Base-by-base conservation (phyloP, 345 rosid species). In the Combretum micranthum region DNA sequence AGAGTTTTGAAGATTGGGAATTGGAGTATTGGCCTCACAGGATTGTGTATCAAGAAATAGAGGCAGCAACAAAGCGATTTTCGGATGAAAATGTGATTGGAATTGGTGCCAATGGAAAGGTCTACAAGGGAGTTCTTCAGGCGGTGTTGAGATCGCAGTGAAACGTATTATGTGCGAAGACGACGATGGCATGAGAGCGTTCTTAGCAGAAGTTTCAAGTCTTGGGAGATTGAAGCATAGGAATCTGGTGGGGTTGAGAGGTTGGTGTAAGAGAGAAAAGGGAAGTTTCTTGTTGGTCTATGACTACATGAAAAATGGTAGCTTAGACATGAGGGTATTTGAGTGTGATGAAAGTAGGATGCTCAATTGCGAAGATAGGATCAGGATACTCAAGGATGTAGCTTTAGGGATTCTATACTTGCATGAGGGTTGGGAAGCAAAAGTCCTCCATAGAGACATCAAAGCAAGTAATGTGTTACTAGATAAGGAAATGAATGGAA, bases 11-110 rank as follows among this genome's bases (percentile, higher is more conserved):
- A 64, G 86, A 77, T 6, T 91, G 95, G 94, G 98, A 91, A 60
- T 67, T 80, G 75, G 95, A 91, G 72, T 91, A 87, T 58, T 87
- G 98, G 96, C 94, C 98, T 0, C 89, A 91, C 20, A 18, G 84
- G 63, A 74, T 85, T 7, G 25, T 76, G 1, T 82, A 77, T 39
- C 78, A 75, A 53, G 83, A 91, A 65, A 82, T 85, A 5, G 84
- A 80, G 20, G 69, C 80, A 0, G 84, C 86, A 3, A 83, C 91
- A 18, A 72, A 69, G 1, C 78, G 81, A 4, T 83, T 91, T n/a
- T 57, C 69, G 0, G 98, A 87, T 45, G 79, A 81, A 67, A 82
- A 77, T 48, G 79, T 83, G 48, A 80, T 85, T 32, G 95, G 98
- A 12, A 19, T 79, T 19, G 90, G 96, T 51, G 85, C 90, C 42